Conservation (phyloP, 495 filamentous ascomycete genomes). For the Penicillium fimorum region DNA sequence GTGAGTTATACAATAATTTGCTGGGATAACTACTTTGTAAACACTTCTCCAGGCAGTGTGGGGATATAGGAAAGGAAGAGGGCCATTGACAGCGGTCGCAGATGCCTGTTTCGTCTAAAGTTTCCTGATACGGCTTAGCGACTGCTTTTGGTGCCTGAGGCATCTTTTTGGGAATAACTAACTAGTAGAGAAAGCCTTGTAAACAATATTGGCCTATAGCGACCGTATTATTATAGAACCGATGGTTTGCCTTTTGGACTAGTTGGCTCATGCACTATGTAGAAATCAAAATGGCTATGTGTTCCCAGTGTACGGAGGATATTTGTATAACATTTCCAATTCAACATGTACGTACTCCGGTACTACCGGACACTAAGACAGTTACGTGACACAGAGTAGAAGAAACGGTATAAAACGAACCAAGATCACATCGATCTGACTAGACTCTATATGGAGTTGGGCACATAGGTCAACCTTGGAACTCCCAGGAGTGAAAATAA, state of each 20-base stretch:
- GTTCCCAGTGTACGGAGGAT: not conserved
- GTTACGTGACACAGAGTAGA: not conserved
- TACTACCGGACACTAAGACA: not conserved
- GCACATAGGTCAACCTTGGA: not conserved
- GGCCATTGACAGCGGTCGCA: not conserved
- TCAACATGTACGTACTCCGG: not conserved
- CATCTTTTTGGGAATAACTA: not conserved
- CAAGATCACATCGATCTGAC: not conserved
- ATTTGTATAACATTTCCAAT: not conserved
- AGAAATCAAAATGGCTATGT: not conserved
- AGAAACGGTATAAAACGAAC: not conserved
- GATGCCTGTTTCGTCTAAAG: not conserved
- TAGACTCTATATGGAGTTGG: not conserved
- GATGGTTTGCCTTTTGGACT: not conserved
- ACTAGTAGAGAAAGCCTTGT: not conserved
- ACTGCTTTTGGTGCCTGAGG: not conserved
- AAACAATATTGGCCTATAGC: not conserved
- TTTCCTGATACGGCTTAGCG: conserved; percentile 1
- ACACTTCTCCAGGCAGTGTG: not conserved
- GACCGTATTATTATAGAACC: not conserved
- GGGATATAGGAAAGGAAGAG: not conserved
- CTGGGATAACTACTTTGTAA: not conserved
- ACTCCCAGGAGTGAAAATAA: not conserved
- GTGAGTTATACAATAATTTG: conserved; percentile 1
- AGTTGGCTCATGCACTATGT: not conserved